phyloP scores from a whole-genome alignment of 1,284 basidiomycete species.

The Spongiforma sp. region DNA sequence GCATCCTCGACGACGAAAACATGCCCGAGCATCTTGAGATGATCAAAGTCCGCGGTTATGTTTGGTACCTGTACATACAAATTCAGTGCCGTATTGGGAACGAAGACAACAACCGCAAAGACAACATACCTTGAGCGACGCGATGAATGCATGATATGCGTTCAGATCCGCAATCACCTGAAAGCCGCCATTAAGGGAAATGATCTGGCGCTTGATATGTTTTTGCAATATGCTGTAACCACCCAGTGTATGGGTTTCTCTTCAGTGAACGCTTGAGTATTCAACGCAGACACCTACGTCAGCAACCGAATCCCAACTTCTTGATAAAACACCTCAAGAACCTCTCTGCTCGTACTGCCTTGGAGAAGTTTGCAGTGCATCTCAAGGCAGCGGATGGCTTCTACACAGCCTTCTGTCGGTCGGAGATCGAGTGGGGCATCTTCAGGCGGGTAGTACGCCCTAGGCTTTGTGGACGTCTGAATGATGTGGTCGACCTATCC shows the following conservation, averaged over 20 bases:
- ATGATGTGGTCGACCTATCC: constrained; percentile 97
- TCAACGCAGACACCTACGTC: constrained; percentile 60
- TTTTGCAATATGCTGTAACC: constrained; percentile 85
- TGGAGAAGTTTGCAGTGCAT: constrained; percentile 91
- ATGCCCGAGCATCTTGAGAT: constrained; percentile 96
- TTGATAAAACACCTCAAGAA: constrained; percentile 97
- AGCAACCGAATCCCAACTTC: constrained; percentile 95
- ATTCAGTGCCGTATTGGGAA: background rate
- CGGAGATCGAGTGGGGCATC: constrained; percentile 78
- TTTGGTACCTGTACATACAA: constrained; percentile 51
- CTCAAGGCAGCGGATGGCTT: constrained; percentile 86
- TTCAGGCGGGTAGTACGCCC: constrained; percentile 91
- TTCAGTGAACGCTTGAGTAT: too few relatives aligned
- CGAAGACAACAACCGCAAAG: background rate
- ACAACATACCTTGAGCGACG: constrained; percentile 69
- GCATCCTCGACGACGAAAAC: constrained; percentile 94
- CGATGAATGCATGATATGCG: constrained; percentile 88
- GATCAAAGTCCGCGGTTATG: constrained; percentile 87
- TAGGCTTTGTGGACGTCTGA: constrained; percentile 77
- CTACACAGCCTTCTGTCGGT: constrained; percentile 85
- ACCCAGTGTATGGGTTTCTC: too few relatives aligned
- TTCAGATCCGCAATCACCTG: constrained; percentile 97
- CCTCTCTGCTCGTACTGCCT: constrained; percentile 94
- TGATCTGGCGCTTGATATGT: constrained; percentile 96
- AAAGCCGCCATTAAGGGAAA: constrained; percentile 92